Conservation (phyloP, 495 filamentous ascomycete genomes). For the Penicillium atrosanguineum region DNA sequence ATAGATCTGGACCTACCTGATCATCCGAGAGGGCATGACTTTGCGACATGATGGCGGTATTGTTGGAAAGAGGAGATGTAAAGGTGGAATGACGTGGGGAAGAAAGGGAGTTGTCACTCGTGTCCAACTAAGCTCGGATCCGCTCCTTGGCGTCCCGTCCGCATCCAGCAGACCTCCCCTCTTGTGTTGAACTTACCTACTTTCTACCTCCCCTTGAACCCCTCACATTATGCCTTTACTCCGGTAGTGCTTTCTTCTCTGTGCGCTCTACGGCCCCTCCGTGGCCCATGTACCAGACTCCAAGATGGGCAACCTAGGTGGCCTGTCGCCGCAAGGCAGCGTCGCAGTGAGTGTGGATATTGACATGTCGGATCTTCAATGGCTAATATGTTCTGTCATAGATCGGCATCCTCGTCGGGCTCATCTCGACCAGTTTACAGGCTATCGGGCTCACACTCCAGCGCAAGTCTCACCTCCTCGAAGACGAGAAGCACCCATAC, state of each 20-base stretch:
- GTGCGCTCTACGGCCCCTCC: slow-evolving; percentile 16
- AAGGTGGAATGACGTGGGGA: slow-evolving; percentile 24
- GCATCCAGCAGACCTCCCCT: slow-evolving; percentile 17
- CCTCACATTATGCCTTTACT: slow-evolving; percentile 26
- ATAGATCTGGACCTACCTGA: slow-evolving; percentile 51
- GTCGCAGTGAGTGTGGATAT: slow-evolving; percentile 63
- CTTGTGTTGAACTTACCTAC: background rate
- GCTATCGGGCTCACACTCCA: slow-evolving; percentile 96
- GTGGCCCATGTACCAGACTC: slow-evolving; percentile 33
- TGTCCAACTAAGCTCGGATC: slow-evolving; percentile 29
- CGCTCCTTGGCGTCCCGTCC: slow-evolving; percentile 23
- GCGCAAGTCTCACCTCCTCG: slow-evolving; percentile 95
- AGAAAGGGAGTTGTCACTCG: slow-evolving; percentile 12
- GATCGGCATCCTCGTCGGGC: slow-evolving; percentile 90
- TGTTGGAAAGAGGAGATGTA: slow-evolving; percentile 22
- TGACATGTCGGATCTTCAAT: background rate
- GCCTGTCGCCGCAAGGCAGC: slow-evolving; percentile 81
- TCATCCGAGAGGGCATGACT: slow-evolving; percentile 93
- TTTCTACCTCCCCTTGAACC: slow-evolving; percentile 4
- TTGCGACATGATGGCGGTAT: slow-evolving; percentile 73
- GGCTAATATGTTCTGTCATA: slow-evolving; percentile 31
- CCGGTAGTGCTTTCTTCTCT: slow-evolving; percentile 17
- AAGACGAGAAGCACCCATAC: slow-evolving; percentile 86
- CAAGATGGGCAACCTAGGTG: slow-evolving; percentile 72
- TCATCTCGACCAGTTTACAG: slow-evolving; percentile 90